phyloP scores from a whole-genome alignment of 768 basidiomycete genomes.

The Chalciporus pseudorubinellus region DNA sequence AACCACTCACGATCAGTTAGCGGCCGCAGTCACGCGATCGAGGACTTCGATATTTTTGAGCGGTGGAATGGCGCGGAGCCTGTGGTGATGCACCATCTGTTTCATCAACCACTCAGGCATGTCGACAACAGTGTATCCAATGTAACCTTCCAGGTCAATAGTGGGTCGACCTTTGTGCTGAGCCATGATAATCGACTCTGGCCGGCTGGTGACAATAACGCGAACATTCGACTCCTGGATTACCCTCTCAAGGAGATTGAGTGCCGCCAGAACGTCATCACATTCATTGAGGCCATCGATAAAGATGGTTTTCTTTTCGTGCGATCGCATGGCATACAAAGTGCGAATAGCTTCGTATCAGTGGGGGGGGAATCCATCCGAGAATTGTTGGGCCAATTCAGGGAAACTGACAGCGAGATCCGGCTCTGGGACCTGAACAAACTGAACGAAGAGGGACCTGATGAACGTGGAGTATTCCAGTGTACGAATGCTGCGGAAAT shows the following conservation, averaged over 20 bases:
- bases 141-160: conserved; percentile 22
- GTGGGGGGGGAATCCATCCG: too few species aligned
- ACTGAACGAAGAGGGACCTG: conserved; percentile 26
- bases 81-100: conserved; percentile 23
- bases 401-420: conserved; percentile 22
- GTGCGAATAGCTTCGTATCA: conserved; percentile 11
- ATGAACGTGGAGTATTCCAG: conserved; percentile 17
- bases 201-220: conserved; percentile 22
- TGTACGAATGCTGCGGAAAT: conserved; percentile 25
- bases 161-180: conserved; percentile 20
- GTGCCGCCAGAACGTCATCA: conserved; percentile 16
- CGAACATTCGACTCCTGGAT: conserved; percentile 25
- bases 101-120: conserved; percentile 27
- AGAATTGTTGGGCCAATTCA: conserved; percentile 11
- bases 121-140: conserved; percentile 17
- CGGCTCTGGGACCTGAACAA: conserved; percentile 23
- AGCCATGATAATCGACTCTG: conserved; percentile 18
- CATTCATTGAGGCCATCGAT: conserved; percentile 29
- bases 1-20: conserved; percentile 21
- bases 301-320: conserved; percentile 22
- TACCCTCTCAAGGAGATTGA: conserved; percentile 22
- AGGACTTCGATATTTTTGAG: conserved; percentile 22
- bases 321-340: conserved; percentile 21
- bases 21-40: conserved; percentile 9
- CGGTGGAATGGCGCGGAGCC: conserved; percentile 22